Evolutionary conservation across 257 asterid genomes (phyloP).

Genomic region (Rubia yunnanensis): DNA sequence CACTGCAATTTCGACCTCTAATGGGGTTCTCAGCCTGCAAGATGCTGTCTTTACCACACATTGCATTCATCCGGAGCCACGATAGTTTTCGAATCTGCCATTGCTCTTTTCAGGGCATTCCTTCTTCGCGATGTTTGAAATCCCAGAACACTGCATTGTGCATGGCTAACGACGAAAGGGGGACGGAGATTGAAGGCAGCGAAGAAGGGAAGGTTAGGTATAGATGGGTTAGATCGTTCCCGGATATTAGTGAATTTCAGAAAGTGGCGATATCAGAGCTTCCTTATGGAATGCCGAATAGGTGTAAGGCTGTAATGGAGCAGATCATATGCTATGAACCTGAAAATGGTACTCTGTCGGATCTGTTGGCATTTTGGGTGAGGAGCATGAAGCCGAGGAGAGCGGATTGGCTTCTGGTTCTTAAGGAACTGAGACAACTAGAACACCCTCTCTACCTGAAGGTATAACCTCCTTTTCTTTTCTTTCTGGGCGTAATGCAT

Average conservation of each 20-base stretch:
- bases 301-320: conserved; percentile 58
- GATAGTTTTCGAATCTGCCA: background rate
- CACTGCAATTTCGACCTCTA: background rate
- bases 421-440: conserved; percentile 58
- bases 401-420: conserved; percentile 80
- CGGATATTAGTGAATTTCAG: conserved; percentile 47
- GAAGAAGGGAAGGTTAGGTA: conserved; percentile 26
- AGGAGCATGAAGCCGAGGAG: conserved; percentile 68
- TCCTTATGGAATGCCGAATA: conserved; percentile 54
- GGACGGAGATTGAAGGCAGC: conserved; percentile 20
- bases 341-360: conserved; percentile 43
- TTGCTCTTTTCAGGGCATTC: conserved; percentile 12
- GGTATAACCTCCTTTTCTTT: conserved; percentile 28
- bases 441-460: conserved; percentile 56
- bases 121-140: conserved; percentile 16
- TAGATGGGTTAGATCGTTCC: conserved; percentile 37
- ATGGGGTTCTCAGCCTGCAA: conserved; percentile 26
- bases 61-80: conserved; percentile 8
- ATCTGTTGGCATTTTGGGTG: conserved; percentile 68
- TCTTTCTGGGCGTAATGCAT: background rate
- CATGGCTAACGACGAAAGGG: conserved; percentile 15
- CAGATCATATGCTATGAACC: conserved; percentile 50
- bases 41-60: conserved; percentile 16
- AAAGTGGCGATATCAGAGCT: conserved; percentile 40
- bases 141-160: conserved; percentile 9